Base-by-base conservation (phyloP, 805 yeast species). In the Cyberlindnera petersonii region DNA sequence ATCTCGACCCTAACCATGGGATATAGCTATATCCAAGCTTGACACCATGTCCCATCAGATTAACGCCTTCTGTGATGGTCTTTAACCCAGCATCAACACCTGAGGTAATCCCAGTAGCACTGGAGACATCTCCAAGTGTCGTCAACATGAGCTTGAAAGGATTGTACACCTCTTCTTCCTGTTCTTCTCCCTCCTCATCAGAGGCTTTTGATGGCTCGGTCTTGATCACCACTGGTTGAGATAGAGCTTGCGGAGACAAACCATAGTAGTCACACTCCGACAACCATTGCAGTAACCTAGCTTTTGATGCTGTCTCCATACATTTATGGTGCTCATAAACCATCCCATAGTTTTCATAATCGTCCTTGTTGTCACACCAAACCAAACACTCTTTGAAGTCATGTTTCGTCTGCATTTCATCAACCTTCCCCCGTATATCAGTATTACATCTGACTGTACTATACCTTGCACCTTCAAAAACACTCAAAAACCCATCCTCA, bases 401-500 rank as follows among this genome's bases (percentile, higher is more conserved):
- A 4, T 41, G 30, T 7, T 23, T 18, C 9, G 16, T 16, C 8
- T 39, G 37, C 7, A 53, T 24, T 0, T 31, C 36, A 21, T 46
- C 46, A 5, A 50, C 33, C 2, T 39, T 30, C 3, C 15, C 11
- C 60, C 56, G 0, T 66, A 65, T 30, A 43, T 46, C 39, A 63
- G 47, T 42, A 19, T 42, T 42, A 13, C 31, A 39, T 22, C 18
- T 34, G 19, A 40, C 15, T 3, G 26, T 4, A 17, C 43, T 39
- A 15, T 18, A 39, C 14, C 44, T 47, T 15, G 49, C 44, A 3
- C 63, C 61, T 10, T 55, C 32, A 5, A 59, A 42, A 20, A 60
- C 24, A 34, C 60, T 64, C 31, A 64, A 35, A n/a, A 58, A 35
- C 0, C 72, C 72, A 37, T 62, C 55, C 32, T 58, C 64, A 10